Evolutionary conservation across 768 basidiomycete species (phyloP), one percentile per base, ranked within the genome.

Genomic region (Kwoniella dejecticola): DNA sequence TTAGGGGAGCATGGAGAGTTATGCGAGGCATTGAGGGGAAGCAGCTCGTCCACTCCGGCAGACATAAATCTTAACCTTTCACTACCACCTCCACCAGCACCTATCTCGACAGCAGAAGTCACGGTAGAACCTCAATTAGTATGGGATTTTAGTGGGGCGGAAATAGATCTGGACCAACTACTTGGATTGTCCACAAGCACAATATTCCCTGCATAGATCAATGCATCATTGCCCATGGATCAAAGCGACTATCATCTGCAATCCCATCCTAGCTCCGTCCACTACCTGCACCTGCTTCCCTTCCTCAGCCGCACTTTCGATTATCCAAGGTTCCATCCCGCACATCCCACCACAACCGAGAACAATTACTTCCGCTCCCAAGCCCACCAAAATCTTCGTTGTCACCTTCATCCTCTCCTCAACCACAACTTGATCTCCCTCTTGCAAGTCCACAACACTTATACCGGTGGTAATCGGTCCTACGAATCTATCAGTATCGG

Each of bases 271-370:
- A 1, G 70, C 64, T 5, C 70, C 67, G 52, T 71, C 70, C 4
- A 71, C 67, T 2, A 71, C 58, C 24, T 50, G 21, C 3, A 71
- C 59, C 2, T 52, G 19, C 36, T 38, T 61, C 19, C 62, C 67
- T 26, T 57, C 49, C 21, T 52, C 31, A 13, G 23, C 10, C 12
- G 60, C 69, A 3, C 41, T 63, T 17, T 67, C 57, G 8, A 31
- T 44, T 5, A 71, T 54, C 67, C 64, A 69, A 4, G 27, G 52
- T 7, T 69, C 64, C 67, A 71, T 67, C 27, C 70, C 70, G 27
- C 63, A 52, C 70, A 69, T 69, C 10, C 65, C 70, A 15, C 64
- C 67, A 53, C 70, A 71, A 2, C 70, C 70, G 6, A 71, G 40
- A 4, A 68, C 38, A 13, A 71, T 52, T 2, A 61, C 52, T 38